Percentiles rank a stretch among this genome's conserved stretches.
phyloP scores from a whole-genome alignment of 768 basidiomycete genomes.

The Agrocybe praecox region DNA sequence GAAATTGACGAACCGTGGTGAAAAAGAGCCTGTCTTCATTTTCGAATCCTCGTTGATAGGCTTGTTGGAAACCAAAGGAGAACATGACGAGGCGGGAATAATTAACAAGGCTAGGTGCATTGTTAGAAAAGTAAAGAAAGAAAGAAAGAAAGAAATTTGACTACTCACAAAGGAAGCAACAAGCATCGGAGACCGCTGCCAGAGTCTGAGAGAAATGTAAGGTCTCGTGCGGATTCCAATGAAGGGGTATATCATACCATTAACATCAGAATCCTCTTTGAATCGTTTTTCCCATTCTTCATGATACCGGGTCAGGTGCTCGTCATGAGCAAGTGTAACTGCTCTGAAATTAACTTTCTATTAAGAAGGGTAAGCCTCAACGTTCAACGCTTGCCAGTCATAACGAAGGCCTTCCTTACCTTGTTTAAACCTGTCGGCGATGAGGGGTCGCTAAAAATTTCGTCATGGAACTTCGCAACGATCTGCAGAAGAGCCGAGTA shows the following conservation, averaged over 20 bases:
- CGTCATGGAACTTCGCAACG: conserved; percentile 74
- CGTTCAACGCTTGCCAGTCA: not conserved
- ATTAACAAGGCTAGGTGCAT: conserved; percentile 56
- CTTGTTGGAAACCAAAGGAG: conserved; percentile 86
- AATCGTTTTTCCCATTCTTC: conserved; percentile 72
- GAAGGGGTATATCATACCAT: conserved; percentile 36
- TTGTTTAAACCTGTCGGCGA: conserved; percentile 72
- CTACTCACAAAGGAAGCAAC: conserved; percentile 74
- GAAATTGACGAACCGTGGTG: conserved; percentile 47
- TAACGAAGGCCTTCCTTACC: conserved; percentile 32
- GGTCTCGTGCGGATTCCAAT: not conserved
- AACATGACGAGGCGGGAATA: conserved; percentile 86
- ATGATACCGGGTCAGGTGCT: conserved; percentile 53
- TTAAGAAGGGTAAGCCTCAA: conserved; percentile 3
- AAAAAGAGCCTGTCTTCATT: conserved; percentile 67
- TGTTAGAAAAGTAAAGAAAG: not conserved
- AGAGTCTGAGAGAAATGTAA: conserved; percentile 43
- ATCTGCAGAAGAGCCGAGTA: conserved; percentile 72
- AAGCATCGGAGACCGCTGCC: conserved; percentile 62
- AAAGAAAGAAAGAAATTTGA: no score
- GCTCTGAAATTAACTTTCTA: conserved; percentile 69
- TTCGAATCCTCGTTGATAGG: conserved; percentile 70
- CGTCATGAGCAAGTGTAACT: conserved; percentile 65
- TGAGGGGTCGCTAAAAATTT: conserved; percentile 71
- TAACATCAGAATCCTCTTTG: conserved; percentile 57